Conservation (phyloP, 2,329 filamentous ascomycete species). For the Elsinoe necatrix region DNA sequence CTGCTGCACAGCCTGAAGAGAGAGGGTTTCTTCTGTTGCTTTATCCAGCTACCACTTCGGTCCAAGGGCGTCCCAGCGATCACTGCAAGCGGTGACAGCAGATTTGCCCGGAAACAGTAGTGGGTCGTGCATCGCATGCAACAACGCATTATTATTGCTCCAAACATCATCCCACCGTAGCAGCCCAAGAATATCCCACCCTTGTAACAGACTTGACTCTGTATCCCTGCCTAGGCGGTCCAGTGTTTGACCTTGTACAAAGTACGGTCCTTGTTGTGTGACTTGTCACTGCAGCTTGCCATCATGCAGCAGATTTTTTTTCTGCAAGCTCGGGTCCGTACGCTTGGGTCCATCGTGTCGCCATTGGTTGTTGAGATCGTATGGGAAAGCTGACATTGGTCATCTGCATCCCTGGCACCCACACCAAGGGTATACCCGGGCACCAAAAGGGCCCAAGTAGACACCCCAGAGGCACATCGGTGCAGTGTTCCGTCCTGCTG, state of each 20-base stretch:
- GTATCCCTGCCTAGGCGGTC: background rate
- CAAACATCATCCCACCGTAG: background rate
- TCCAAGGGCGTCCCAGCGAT: constrained; percentile 10
- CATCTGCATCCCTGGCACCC: constrained; percentile 6
- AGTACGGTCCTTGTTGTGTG: background rate
- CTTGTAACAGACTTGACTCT: background rate
- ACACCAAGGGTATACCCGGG: constrained; percentile 10
- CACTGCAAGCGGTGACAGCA: background rate
- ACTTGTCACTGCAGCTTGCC: background rate
- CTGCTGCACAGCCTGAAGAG: background rate
- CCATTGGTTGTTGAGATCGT: constrained; percentile 8
- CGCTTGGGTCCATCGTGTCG: background rate
- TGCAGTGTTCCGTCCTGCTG: constrained; percentile 9
- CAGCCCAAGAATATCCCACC: constrained; percentile 8
- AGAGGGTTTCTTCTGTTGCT: background rate
- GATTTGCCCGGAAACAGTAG: background rate
- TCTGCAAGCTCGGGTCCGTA: background rate
- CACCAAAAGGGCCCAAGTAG: constrained; percentile 4
- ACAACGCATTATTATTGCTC: background rate
- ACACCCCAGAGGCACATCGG: background rate
- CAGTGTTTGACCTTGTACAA: background rate
- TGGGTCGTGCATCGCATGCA: background rate
- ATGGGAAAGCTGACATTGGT: constrained; percentile 6
- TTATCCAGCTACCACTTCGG: constrained; percentile 5
- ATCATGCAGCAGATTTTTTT: background rate